Percentiles rank a stretch among this genome's conserved stretches.
Evolutionary conservation across 2,329 filamentous ascomycete species (phyloP).

Genomic region (Tolypocladium pustulatum): DNA sequence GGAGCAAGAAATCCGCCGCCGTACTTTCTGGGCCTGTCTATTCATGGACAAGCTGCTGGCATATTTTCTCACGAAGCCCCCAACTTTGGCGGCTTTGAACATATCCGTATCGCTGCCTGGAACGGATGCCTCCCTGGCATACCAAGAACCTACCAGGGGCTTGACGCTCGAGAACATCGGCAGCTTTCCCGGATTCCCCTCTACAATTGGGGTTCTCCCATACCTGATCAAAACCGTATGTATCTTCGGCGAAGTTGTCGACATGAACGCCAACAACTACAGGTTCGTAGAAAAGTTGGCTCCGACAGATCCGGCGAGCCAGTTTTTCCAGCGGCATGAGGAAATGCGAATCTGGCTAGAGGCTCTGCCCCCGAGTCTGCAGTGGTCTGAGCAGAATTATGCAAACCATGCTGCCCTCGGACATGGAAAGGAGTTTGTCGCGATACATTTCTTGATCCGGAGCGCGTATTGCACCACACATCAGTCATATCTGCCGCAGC

Average conservation of each 20-base stretch:
- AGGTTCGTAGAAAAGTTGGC: constrained; percentile 4
- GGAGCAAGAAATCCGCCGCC: constrained; percentile 13
- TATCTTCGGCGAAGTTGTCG: constrained; percentile 8
- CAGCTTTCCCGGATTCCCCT: constrained; percentile 3
- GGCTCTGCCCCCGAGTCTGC: constrained; percentile 6
- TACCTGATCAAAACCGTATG: constrained; percentile 9
- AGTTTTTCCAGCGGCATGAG: neutral
- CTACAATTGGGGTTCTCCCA: constrained; percentile 7
- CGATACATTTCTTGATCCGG: constrained; percentile 12
- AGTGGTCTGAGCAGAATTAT: constrained; percentile 8
- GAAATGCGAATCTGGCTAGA: constrained; percentile 6
- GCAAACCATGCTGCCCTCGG: constrained; percentile 7
- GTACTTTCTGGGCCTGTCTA: constrained; percentile 17
- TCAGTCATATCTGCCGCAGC: constrained; percentile 13
- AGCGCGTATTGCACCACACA: constrained; percentile 12
- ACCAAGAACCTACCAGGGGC: neutral
- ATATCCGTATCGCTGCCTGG: neutral
- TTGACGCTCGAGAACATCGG: neutral
- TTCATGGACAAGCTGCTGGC: constrained; percentile 4
- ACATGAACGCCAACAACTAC: constrained; percentile 4
- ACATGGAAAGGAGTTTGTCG: constrained; percentile 8
- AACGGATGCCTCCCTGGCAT: neutral
- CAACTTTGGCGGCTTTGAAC: neutral
- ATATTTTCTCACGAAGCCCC: neutral
- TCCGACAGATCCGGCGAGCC: constrained; percentile 5